Evolutionary conservation across 2,329 filamentous ascomycete genomes (phyloP), one percentile per base, ranked within the genome.

Genomic region (Hymenoscyphus salicellus): DNA sequence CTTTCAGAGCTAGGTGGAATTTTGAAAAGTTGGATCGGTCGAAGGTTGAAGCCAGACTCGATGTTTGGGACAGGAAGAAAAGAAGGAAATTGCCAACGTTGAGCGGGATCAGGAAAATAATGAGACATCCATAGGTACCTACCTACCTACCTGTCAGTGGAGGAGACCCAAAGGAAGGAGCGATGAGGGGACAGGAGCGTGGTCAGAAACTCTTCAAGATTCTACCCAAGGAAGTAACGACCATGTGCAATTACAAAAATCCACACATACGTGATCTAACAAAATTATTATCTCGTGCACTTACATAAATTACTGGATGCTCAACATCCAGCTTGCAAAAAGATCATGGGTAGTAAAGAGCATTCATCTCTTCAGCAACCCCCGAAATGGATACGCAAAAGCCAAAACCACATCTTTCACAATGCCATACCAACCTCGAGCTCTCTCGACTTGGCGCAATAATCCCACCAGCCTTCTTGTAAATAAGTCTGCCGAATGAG

Each of bases 391-490:
- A 65, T 73, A 70, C 11, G 62, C 58, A 32, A 72, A 66, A 16
- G 69, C 69, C n/a, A 57, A 58, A 4, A 65, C 60, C 10, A 71
- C 52, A 65, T 76, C 73, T 33, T 58, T 38, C 16, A 62, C 61
- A 65, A 70, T 82, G 2, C 83, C 85, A 38, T 75, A 66, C 85
- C 84, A 89, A 0, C 86, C 85, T 68, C 80, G 79, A 11, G 80
- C 72, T 36, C 70, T 71, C 66, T 82, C 79, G 41, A 84, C 71
- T 33, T 78, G 72, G 71, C 88, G 86, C 68, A 89, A 57, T 65
- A 88, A 67, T 49, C 77, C 75, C 1, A 89, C 74, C 62, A 86
- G 80, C 46, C 83, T 80, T 64, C 79, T 77, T 28, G 80, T 79
- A 71, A 88, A 89, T 1, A 79, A 74, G 71, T 89, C 87, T 17